These are phyloP conservation scores for Marchantia paleacea DNA, from an alignment of 225 moss, liverwort and hornwort genomes.

Conservation along the genomic window DNA sequence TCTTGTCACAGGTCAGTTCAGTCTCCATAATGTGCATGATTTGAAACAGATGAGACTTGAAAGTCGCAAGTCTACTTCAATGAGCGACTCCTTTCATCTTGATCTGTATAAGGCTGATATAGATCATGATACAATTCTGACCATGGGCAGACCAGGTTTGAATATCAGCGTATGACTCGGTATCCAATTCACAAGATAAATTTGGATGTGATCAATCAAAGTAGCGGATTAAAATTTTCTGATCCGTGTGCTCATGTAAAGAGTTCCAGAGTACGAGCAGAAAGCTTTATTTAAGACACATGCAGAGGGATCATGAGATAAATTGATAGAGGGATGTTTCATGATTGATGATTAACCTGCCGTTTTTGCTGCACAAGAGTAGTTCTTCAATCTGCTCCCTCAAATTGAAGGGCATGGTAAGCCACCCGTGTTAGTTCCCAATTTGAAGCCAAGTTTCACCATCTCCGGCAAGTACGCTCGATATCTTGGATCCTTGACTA, in stretches of 20 bases:
- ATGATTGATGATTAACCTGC: not conserved
- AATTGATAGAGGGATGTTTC: not conserved
- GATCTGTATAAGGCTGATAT: too few species aligned
- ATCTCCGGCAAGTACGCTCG: slow-evolving; percentile 7
- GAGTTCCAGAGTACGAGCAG: not conserved
- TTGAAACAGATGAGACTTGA: too few species aligned
- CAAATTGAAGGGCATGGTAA: not conserved
- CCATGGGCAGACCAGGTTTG: too few species aligned
- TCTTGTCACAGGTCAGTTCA: not conserved
- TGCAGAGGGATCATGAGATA: not conserved
- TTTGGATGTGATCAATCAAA: not conserved
- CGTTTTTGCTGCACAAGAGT: not conserved
- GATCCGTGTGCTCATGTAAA: not conserved
- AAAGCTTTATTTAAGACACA: not conserved
- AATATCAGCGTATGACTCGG: too few species aligned
- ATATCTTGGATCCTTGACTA: slow-evolving; percentile 22
- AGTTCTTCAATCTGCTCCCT: slow-evolving; percentile 1
- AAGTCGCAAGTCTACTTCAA: too few species aligned
- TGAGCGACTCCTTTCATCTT: not conserved
- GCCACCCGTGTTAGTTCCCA: not conserved
- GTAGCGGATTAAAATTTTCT: not conserved
- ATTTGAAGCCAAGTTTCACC: not conserved
- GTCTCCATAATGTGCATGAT: too few species aligned
- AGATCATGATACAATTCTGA: too few species aligned
- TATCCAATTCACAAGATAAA: too few species aligned